A percentile compares a stretch with the other conserved stretches of the same genome.
Evolutionary conservation across 2,329 filamentous ascomycete genomes (phyloP).

Genomic region (Aureobasidium uvarum): DNA sequence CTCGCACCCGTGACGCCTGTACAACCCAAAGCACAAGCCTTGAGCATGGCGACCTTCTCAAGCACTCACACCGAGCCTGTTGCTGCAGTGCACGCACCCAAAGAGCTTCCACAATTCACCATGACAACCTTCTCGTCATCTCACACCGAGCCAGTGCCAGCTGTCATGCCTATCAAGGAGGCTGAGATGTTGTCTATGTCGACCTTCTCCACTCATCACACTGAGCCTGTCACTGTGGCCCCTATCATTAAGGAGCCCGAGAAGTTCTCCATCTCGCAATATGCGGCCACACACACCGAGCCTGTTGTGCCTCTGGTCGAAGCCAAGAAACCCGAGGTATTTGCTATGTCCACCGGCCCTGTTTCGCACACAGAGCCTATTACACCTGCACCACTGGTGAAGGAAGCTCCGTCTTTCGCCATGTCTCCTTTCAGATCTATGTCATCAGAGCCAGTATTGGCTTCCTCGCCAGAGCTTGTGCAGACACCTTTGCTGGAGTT

Average conservation of each 20-base stretch:
- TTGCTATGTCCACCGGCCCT: conserved; percentile 1
- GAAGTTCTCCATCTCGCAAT: conserved; percentile 7
- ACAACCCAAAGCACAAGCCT: conserved; percentile 11
- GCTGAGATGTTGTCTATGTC: conserved; percentile 11
- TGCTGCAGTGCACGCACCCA: conserved; percentile 4
- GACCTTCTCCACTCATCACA: conserved; percentile 24
- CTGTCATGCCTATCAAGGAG: neutral
- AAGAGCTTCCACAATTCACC: conserved; percentile 17
- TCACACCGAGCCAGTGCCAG: conserved; percentile 34
- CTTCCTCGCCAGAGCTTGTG: conserved; percentile 4
- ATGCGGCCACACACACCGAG: conserved; percentile 6
- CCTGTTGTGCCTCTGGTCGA: neutral
- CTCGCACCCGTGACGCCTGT: conserved; percentile 18
- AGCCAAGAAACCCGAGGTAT: neutral
- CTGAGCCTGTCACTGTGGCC: conserved; percentile 14
- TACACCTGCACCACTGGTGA: neutral
- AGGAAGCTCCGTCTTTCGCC: neutral
- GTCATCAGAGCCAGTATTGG: neutral
- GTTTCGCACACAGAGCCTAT: conserved; percentile 27
- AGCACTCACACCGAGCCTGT: conserved; percentile 37
- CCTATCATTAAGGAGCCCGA: conserved; percentile 8
- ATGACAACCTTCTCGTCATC: conserved; percentile 37
- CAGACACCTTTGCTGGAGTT: conserved; percentile 27
- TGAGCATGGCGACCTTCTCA: conserved; percentile 34
- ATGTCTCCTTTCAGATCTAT: conserved; percentile 16